phyloP scores from a whole-genome alignment of 768 basidiomycete genomes.

The Rickenella mellea region DNA sequence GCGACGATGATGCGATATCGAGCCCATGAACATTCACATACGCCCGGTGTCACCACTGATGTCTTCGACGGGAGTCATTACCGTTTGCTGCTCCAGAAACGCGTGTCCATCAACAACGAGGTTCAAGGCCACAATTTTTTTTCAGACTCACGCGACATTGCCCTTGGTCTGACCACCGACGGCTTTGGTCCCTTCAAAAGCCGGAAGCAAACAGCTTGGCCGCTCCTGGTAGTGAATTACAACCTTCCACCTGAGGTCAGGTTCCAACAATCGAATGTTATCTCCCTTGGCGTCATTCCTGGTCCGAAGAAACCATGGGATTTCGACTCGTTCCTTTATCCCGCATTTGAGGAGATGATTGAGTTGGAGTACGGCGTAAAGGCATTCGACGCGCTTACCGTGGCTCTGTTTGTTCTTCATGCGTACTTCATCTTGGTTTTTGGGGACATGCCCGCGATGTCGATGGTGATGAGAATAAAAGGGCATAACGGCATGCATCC shows the following conservation, averaged over 20 bases:
- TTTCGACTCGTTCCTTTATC: conserved; percentile 20
- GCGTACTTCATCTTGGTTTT: conserved; percentile 14
- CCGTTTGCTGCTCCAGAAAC: conserved; percentile 8
- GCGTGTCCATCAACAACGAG: conserved; percentile 20
- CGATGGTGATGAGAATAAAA: conserved; percentile 19
- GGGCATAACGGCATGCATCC: conserved; percentile 17
- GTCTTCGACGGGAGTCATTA: conserved; percentile 28
- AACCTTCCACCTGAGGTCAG: conserved; percentile 30
- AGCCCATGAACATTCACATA: conserved; percentile 11
- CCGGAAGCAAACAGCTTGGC: conserved; percentile 25
- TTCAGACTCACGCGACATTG: conserved; percentile 27
- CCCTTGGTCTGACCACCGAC: conserved; percentile 32
- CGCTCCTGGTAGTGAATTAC: conserved; percentile 31
- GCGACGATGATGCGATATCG: conserved; percentile 22
- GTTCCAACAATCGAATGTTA: conserved; percentile 13
- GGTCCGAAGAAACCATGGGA: conserved; percentile 18
- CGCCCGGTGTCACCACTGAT: conserved; percentile 19
- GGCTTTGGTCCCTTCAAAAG: conserved; percentile 30
- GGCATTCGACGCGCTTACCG: conserved; percentile 6
- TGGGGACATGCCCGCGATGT: conserved; percentile 18
- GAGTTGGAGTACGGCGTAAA: conserved; percentile 13
- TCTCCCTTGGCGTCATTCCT: conserved; percentile 16
- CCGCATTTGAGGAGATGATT: conserved; percentile 17
- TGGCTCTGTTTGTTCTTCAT: conserved; percentile 11
- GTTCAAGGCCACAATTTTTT: conserved; percentile 23